These are phyloP conservation scores for Gyromitra esculenta DNA, from an alignment of 2,329 filamentous ascomycete species.

Conservation along the genomic window DNA sequence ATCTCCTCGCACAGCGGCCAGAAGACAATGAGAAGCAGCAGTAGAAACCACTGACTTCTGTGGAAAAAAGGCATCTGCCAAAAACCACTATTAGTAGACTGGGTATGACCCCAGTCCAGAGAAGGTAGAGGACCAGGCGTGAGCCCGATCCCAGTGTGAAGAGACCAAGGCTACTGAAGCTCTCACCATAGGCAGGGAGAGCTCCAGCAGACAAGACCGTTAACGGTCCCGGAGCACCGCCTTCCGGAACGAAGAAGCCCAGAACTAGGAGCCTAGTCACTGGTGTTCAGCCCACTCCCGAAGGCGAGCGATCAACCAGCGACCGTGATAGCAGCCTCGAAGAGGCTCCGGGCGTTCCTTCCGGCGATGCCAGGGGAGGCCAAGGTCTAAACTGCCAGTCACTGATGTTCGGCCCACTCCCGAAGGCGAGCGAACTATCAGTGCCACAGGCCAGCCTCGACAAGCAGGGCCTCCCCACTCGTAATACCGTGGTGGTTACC, in stretches of 20 bases:
- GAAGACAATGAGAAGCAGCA: background rate
- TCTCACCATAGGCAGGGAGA: no score
- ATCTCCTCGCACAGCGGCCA: slow-evolving; percentile 1
- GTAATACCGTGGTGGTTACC: background rate
- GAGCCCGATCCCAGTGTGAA: background rate
- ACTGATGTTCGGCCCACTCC: no score
- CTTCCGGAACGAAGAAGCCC: no score
- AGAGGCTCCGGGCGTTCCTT: no score
- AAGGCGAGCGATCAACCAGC: no score
- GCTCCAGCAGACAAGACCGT: no score
- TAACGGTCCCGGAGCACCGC: no score
- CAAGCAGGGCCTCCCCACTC: background rate
- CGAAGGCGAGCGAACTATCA: background rate
- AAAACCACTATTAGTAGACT: background rate
- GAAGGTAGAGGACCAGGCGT: slow-evolving; percentile 8
- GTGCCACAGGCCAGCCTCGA: background rate
- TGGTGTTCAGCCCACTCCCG: no score
- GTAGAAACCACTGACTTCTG: background rate
- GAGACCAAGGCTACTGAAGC: background rate
- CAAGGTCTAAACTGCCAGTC: no score
- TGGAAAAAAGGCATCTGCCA: slow-evolving; percentile 6
- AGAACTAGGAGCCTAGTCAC: no score
- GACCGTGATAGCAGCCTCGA: no score
- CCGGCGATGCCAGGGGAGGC: no score
- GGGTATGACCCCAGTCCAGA: background rate